Base-by-base conservation (phyloP, 805 yeast genomes). In the Blastobotrys americana region DNA sequence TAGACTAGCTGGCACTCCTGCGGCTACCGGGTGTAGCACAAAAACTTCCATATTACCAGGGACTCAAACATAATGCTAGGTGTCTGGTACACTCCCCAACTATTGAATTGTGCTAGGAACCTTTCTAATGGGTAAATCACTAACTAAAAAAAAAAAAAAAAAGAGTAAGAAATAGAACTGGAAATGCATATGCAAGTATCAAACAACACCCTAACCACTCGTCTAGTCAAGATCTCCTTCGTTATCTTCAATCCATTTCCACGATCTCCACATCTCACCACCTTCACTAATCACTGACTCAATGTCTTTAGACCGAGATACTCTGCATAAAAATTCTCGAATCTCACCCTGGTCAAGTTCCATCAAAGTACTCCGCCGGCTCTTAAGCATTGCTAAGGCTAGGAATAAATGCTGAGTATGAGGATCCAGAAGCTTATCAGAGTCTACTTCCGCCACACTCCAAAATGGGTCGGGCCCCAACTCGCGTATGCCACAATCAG, bases 331-430 rank as follows among this genome's bases (percentile, higher is more conserved):
- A 52, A 79, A 78, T 58, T 88, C 94, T 33, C 88, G 71, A 37
- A 87, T 85, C 64, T 89, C 97, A 51, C 84, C 80, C 59, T 86
- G 95, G 57, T 89, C 97, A 51, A 88, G 79, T 59, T 89, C 97
- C 51, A 85, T 72, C 44, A 89, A 70, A 34, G 83, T 78, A 53
- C 78, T 77, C 54, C 84, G 89, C 61, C 82, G 82, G 42, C 90
- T 80, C 62, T 85, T 85, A 52, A 89, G 67, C 34, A 89, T 75
- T 1, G 96, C 85, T 39, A 88, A 67, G 40, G 85, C 78, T 2
- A 84, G 75, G 57, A 87, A 89, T 1, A 84, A 65, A 27, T 87
- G 71, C 65, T 84, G 88, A 23, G 81, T 71, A 57, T 86, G 95
- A 1, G 57, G 60, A 8, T 55, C 57, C 19, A 53, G 37, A 9